Percentiles rank a stretch among this genome's conserved stretches.
These are phyloP conservation scores for Catharanthus roseus DNA, from an alignment of 257 asterid species.

Conservation along the genomic window DNA sequence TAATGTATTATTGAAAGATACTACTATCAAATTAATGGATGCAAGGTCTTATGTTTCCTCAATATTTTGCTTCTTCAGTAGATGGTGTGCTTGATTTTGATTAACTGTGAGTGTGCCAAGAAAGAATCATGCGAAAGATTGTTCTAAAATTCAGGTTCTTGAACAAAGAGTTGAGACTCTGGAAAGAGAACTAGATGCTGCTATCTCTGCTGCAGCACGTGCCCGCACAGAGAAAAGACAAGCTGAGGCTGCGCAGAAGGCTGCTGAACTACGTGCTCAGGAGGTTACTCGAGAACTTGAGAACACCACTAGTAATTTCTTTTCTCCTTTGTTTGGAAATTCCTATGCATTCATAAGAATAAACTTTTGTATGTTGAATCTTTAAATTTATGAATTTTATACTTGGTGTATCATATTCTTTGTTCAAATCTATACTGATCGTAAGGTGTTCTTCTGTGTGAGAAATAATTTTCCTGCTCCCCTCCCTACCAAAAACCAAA, in stretches of 20 bases:
- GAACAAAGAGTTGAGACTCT: constrained; percentile 91
- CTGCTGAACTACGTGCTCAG: constrained; percentile 75
- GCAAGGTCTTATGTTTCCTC: background rate
- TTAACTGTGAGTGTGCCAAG: background rate
- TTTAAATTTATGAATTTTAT: too few relatives aligned
- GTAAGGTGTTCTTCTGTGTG: background rate
- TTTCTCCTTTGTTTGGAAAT: constrained; percentile 2
- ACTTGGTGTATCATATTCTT: background rate
- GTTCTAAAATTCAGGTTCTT: constrained; percentile 58
- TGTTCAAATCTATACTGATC: background rate
- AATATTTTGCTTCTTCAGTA: background rate
- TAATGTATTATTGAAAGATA: background rate
- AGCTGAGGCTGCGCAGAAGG: constrained; percentile 86
- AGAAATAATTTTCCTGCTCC: background rate
- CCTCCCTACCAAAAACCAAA: background rate
- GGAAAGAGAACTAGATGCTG: constrained; percentile 86
- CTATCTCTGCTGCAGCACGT: constrained; percentile 94
- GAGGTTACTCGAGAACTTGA: constrained; percentile 85
- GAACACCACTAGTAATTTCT: constrained; percentile 75
- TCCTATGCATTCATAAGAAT: background rate
- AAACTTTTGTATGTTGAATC: background rate
- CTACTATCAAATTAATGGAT: background rate
- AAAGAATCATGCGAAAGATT: constrained; percentile 1
- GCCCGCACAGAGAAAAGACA: constrained; percentile 90
- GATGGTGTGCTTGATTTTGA: background rate